Percentiles rank a stretch among this genome's conserved stretches.
phyloP scores from a whole-genome alignment of 1,284 basidiomycete species.

The Rhodotorula glutinis region DNA sequence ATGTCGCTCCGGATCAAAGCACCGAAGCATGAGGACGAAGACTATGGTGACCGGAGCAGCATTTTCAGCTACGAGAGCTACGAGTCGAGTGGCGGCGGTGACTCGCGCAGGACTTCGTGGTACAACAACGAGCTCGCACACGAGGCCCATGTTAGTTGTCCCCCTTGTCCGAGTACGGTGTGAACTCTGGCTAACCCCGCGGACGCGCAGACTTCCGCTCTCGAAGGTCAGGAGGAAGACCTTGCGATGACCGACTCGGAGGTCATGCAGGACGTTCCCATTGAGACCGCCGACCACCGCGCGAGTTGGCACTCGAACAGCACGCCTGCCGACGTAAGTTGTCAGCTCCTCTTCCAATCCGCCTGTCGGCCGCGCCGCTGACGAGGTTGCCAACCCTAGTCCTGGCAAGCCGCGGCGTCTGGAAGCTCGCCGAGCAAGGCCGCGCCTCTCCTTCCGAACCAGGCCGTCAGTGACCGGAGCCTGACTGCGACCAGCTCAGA shows the following conservation, averaged over 20 bases:
- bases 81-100: not conserved
- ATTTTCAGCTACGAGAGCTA: constrained; percentile 11
- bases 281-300: no score
- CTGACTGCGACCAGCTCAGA: no score
- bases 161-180: not conserved
- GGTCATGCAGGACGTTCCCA: not conserved
- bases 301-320: no score
- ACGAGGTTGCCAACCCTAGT: no score
- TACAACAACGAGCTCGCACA: not conserved
- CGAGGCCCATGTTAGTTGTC: not conserved
- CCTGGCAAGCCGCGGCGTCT: no score
- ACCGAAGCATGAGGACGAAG: not conserved
- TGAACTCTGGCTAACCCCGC: no score
- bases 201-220: not conserved
- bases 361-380: no score
- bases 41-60: constrained; percentile 5
- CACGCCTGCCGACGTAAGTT: not conserved
- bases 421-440: no score
- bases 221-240: not conserved
- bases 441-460: no score
- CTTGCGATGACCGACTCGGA: not conserved
- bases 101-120: not conserved
- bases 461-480: no score
- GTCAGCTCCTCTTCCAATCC: not conserved
- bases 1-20: not conserved